Base-by-base conservation (phyloP, 2,329 filamentous ascomycete species). In the Diplodia corticola region DNA sequence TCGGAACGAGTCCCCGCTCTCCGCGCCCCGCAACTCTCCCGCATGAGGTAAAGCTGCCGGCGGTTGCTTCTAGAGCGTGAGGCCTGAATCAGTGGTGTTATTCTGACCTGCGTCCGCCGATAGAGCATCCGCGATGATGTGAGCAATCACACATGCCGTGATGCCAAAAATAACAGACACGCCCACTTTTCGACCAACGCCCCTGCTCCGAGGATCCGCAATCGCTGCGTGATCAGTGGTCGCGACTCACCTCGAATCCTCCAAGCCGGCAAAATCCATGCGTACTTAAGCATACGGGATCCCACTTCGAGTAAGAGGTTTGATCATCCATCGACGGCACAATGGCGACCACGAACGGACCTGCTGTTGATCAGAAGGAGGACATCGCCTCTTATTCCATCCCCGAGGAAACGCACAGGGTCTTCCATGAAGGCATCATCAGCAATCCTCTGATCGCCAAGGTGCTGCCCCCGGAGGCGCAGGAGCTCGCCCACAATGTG, bases 381-480 rank as follows among this genome's bases (percentile, higher is more conserved):
- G 17, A 53, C 17, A 9, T 30, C 26, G 26, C 26, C 50, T 30
- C 24, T 22, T 77, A 77, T 61, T 76, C 73, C 0, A 69, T 77
- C 10, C 74, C 74, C 1, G n/a, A 63, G 9, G 71, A 73, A 54
- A 69, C 76, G 1, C 65, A 70, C 50, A 60, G 67, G 12, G 37
- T 78, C 1, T 70, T 75, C 44, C 63, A 74, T 5, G 68, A 80
- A n/a, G 81, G 81, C 12, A 79, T 83, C 26, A 64, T 84, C 13
- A 71, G 75, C 3, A 83, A 83, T 67, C 73, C 78, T 0, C 73
- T 82, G 13, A 75, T 83, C 30, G 73, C 76, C 20, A 70, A 73
- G 20, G 13, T 30, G 2, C 68, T 81, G 2, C 81, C 79, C 0
- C 30, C 65, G 26, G 78, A 78, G 12, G 73, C 78, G 49, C 67